These are phyloP conservation scores for Penstemon eatonii DNA, from an alignment of 257 asterid genomes.

Conservation along the genomic window DNA sequence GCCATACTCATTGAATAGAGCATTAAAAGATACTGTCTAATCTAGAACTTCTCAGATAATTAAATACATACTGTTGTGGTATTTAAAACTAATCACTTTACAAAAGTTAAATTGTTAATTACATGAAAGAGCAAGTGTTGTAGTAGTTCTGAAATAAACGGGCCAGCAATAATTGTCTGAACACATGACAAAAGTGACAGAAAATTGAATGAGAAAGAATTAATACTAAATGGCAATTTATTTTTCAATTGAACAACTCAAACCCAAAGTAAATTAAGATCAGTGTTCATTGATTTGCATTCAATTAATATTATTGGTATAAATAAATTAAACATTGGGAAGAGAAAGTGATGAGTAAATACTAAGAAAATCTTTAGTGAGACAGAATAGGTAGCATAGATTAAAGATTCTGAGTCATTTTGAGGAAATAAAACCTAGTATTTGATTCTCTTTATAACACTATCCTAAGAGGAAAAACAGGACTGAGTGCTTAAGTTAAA, in stretches of 20 bases:
- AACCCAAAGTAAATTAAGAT: background rate
- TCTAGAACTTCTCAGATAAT: background rate
- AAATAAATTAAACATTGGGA: background rate
- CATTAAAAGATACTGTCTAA: slow-evolving; percentile 10
- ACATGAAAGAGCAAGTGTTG: slow-evolving; percentile 15
- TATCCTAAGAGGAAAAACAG: slow-evolving; percentile 26
- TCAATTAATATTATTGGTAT: background rate
- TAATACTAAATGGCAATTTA: background rate
- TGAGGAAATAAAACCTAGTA: background rate
- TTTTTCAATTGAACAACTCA: background rate
- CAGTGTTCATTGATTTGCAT: background rate
- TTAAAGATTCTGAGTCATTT: background rate
- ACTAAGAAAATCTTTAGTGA: slow-evolving; percentile 8
- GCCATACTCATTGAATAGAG: background rate
- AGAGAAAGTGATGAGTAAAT: background rate
- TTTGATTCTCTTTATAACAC: slow-evolving; percentile 24
- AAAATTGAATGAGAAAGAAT: slow-evolving; percentile 28
- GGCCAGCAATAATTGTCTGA: slow-evolving; percentile 29
- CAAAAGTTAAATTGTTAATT: background rate
- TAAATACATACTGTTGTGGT: slow-evolving; percentile 16
- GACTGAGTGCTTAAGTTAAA: slow-evolving; percentile 30
- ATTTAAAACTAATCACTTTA: background rate
- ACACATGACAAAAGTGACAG: slow-evolving; percentile 24
- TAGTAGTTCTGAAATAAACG: slow-evolving; percentile 16
- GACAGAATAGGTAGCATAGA: slow-evolving; percentile 8